Percentiles rank a stretch among this genome's conserved stretches.
Conservation (phyloP, 164 flowering plant genomes). For the Berberis vulgaris region DNA sequence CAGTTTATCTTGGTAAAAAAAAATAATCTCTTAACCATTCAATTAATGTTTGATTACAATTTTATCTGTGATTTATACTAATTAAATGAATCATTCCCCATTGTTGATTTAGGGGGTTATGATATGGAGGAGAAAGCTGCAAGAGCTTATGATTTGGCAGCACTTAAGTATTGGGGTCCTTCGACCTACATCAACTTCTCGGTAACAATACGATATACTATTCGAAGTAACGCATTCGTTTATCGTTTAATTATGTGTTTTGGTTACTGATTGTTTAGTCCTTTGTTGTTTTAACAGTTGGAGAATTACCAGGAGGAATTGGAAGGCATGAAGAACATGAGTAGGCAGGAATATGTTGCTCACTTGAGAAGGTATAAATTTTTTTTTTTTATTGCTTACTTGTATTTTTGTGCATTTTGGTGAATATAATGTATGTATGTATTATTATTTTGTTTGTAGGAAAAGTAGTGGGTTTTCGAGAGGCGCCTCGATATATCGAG, state of each 20-base stretch:
- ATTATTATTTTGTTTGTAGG: conserved; percentile 25
- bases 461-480: conserved; percentile 91
- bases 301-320: conserved; percentile 57
- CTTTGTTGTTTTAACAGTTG: conserved; percentile 30
- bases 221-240: not conserved
- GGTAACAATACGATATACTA: conserved; percentile 21
- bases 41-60: not conserved
- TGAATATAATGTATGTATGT: not conserved
- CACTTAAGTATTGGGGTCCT: conserved; percentile 90
- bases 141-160: conserved; percentile 86
- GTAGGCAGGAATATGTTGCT: conserved; percentile 79
- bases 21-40: not conserved
- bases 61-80: not conserved
- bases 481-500: conserved; percentile 91
- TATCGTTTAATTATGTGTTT: not conserved
- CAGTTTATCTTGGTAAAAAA: conserved; percentile 71
- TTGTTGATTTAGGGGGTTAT: conserved; percentile 58
- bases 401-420: not conserved
- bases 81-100: not conserved
- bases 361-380: conserved; percentile 62
- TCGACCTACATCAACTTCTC: conserved; percentile 76
- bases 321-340: conserved; percentile 93
- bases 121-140: conserved; percentile 95
- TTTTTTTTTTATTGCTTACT: not conserved
- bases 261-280: not conserved